A percentile compares a stretch with the other conserved stretches of the same genome.
Conservation (phyloP, 352 stramenopile genomes). For the Phytophthora pisi region DNA sequence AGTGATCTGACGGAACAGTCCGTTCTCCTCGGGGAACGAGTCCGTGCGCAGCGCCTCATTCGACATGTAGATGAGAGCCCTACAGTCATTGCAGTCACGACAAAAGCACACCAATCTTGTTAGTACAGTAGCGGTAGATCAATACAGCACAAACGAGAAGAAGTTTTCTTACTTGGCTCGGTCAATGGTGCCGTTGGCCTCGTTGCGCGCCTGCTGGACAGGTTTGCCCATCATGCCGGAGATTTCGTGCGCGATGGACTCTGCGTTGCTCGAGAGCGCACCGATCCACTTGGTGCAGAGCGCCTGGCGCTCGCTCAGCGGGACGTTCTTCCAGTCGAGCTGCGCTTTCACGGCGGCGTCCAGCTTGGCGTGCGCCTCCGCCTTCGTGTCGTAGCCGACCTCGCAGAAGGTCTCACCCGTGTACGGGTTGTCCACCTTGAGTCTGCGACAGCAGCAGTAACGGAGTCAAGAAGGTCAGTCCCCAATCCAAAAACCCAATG, state of each 20-base stretch:
- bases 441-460: constrained; percentile 19
- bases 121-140: constrained; percentile 1
- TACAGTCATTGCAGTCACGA: constrained; percentile 9
- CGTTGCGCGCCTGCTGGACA: constrained; percentile 72
- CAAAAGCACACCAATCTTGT: constrained; percentile 5
- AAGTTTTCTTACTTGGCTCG: constrained; percentile 51
- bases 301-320: constrained; percentile 61
- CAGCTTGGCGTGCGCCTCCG: constrained; percentile 61
- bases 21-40: constrained; percentile 66
- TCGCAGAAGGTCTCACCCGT: constrained; percentile 68
- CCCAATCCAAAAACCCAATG: background rate
- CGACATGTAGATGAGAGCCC: constrained; percentile 72
- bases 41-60: constrained; percentile 65
- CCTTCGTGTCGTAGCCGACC: constrained; percentile 61
- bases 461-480: background rate
- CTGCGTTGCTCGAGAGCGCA: constrained; percentile 56
- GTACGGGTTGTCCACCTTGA: constrained; percentile 83
- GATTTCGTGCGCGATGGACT: constrained; percentile 76
- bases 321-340: constrained; percentile 60
- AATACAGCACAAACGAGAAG: background rate
- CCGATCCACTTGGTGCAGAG: constrained; percentile 73
- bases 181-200: constrained; percentile 75
- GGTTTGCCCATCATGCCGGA: constrained; percentile 88
- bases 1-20: constrained; percentile 80
- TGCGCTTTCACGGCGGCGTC: constrained; percentile 62